These are phyloP conservation scores for Penicillium bovifimosum DNA, from an alignment of 495 filamentous ascomycete genomes.

Conservation along the genomic window DNA sequence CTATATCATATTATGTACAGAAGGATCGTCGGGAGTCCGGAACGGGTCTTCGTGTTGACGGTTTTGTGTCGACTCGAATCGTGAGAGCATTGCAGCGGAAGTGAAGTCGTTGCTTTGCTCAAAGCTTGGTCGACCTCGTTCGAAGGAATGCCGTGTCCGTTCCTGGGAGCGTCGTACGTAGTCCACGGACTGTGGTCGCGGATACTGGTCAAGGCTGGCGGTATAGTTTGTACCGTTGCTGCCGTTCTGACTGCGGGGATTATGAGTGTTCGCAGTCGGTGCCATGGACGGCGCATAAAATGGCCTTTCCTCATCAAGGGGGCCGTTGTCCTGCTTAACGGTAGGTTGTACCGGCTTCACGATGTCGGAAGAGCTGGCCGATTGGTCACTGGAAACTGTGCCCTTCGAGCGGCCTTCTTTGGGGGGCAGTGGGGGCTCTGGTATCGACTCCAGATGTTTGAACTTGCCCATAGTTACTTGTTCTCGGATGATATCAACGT, in stretches of 20 bases:
- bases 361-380: constrained; percentile 56
- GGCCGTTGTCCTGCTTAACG: constrained; percentile 49
- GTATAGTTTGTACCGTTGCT: constrained; percentile 94
- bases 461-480: constrained; percentile 78
- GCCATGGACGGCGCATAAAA: constrained; percentile 88
- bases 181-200: constrained; percentile 52
- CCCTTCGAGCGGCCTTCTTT: constrained; percentile 14
- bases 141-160: constrained; percentile 54
- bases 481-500: constrained; percentile 95
- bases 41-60: constrained; percentile 31
- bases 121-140: constrained; percentile 59
- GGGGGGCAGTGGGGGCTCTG: constrained; percentile 34
- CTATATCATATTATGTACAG: constrained; percentile 30
- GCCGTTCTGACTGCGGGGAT: constrained; percentile 79
- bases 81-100: constrained; percentile 72
- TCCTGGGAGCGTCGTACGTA: constrained; percentile 73
- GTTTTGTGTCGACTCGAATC: constrained; percentile 70
- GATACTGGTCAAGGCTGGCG: constrained; percentile 48
- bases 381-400: constrained; percentile 33
- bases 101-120: constrained; percentile 88
- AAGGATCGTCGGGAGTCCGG: constrained; percentile 32
- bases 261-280: constrained; percentile 70
- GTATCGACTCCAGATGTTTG: constrained; percentile 56
- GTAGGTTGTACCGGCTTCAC: constrained; percentile 57
- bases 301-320: constrained; percentile 77